Evolutionary conservation across 2,329 filamentous ascomycete genomes (phyloP).

Genomic region (Paecilomyces fulvus): DNA sequence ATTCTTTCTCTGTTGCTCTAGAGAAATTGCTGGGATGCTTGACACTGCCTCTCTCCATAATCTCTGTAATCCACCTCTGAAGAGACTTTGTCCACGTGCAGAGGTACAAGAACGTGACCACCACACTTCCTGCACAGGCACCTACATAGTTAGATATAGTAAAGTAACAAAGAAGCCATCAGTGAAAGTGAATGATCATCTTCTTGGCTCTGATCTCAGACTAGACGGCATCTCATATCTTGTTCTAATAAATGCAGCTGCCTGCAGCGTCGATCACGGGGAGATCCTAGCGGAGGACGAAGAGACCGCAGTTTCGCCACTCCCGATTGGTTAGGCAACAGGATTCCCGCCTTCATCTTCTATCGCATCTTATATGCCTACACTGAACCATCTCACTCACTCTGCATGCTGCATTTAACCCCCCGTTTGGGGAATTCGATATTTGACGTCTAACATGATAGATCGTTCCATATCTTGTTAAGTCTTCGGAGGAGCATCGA

Average conservation of each 20-base stretch:
- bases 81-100: too few species aligned
- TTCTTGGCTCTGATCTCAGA: not conserved
- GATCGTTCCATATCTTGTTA: not conserved
- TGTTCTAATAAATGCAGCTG: not conserved
- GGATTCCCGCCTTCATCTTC: constrained; percentile 23
- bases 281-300: not conserved
- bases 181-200: too few species aligned
- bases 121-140: too few species aligned
- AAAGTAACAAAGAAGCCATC: too few species aligned
- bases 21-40: not conserved
- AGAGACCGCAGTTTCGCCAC: constrained; percentile 9
- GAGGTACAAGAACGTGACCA: too few species aligned
- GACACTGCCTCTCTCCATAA: too few species aligned
- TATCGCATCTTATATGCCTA: not conserved
- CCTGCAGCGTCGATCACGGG: not conserved
- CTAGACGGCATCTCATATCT: not conserved
- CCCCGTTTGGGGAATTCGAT: not conserved
- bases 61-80: too few species aligned
- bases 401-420: constrained; percentile 1
- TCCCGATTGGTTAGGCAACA: constrained; percentile 37
- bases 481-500: constrained; percentile 12
- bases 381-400: not conserved
- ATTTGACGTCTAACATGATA: not conserved
- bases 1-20: not conserved
- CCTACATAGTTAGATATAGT: too few species aligned